Percentiles rank a stretch among this genome's conserved stretches.
phyloP scores from a whole-genome alignment of 108 stramenopile genomes.

The Ochromonas danica region DNA sequence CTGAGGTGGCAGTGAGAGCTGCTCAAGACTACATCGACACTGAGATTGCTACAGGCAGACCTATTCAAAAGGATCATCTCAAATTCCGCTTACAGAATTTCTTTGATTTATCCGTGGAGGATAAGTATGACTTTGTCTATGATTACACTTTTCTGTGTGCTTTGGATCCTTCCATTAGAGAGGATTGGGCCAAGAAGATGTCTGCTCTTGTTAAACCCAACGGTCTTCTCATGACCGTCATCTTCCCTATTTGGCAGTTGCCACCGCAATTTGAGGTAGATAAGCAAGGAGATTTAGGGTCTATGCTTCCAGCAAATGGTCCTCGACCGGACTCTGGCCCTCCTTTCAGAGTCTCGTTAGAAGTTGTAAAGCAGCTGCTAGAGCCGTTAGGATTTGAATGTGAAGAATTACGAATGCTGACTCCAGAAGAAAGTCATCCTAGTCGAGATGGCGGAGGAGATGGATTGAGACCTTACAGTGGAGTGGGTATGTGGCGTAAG shows the following conservation, averaged over 20 bases:
- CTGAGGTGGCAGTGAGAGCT: slow-evolving; percentile 6
- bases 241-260: slow-evolving; percentile 23
- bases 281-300: too few species aligned
- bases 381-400: neutral
- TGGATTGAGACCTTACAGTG: neutral
- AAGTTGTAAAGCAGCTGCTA: neutral
- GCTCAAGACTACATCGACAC: neutral
- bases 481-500: neutral
- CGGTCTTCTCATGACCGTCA: slow-evolving; percentile 9
- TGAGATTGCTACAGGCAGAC: neutral
- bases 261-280: too few species aligned
- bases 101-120: neutral
- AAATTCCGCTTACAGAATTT: neutral
- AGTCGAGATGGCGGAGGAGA: neutral
- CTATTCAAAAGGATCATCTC: neutral
- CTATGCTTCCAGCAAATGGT: too few species aligned
- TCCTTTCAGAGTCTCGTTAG: slow-evolving; percentile 6
- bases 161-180: slow-evolving; percentile 33
- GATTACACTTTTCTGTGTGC: slow-evolving; percentile 38
- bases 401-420: neutral
- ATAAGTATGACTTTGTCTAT: slow-evolving; percentile 32
- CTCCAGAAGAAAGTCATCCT: neutral
- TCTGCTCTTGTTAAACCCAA: slow-evolving; percentile 9
- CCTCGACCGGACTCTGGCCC: neutral
- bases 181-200: slow-evolving; percentile 32